Base-by-base conservation (phyloP, 805 yeast species). In the Kregervanrija fluxuum region DNA sequence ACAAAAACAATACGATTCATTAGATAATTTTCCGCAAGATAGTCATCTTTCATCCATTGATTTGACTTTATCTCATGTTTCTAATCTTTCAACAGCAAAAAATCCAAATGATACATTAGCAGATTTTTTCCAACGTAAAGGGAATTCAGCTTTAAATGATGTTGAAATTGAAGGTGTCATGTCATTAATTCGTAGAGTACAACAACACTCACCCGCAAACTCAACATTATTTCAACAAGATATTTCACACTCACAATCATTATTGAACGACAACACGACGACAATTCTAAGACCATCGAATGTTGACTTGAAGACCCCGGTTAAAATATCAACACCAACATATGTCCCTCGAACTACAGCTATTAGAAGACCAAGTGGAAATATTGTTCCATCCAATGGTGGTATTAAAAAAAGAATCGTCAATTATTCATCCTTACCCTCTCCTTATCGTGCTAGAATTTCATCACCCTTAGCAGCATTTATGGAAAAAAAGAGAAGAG, bases 161-260 rank as follows among this genome's bases (percentile, higher is more conserved):
- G 69, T 85, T 37, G 95, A 87, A 59, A 74, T 80, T 54, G 91
- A 83, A 61, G 95, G 95, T n/a, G 91, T 86, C 1, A 59, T 81
- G 48, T 75, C 89, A 5, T 62, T 85, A 13, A 67, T 75, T 47
- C 65, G 67, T 14, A 73, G 70, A 48, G 65, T 70, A 5, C 60
- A 65, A 45, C 58, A 49, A 16, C 55, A 49, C 30, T 14, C 45
- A 36, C 16, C 45, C n/a, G 38, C 15, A n/a, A 35, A 41, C 40
- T 11, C 32, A 5, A 16, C 40, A 14, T 11, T 42, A 11, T 15
- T 42, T 13, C 44, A 42, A 15, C 40, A 40, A 16, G 33, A 42
- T 30, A 30, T 28, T 16, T 43, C 46, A 15, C 38, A 37, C 16
- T 44, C 40, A 14, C 44, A 37, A 33, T 43, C 40, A 5, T 35